These are phyloP conservation scores for Ceratocystis harringtonii DNA, from an alignment of 2,329 filamentous ascomycete genomes.

Conservation along the genomic window DNA sequence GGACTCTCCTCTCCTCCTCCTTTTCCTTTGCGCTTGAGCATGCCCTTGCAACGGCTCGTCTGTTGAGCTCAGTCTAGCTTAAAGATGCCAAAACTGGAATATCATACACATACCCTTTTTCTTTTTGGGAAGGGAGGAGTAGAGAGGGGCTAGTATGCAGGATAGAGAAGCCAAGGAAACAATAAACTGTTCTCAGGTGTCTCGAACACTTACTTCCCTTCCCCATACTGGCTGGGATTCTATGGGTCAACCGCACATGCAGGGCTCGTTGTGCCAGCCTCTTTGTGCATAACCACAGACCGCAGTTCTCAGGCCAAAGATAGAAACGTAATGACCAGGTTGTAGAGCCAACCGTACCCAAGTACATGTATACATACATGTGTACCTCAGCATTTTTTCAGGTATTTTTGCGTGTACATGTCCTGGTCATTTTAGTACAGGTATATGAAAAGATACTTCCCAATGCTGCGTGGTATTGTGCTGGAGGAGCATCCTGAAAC, in stretches of 20 bases:
- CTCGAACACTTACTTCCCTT: neutral
- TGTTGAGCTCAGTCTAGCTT: neutral
- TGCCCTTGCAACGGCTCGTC: neutral
- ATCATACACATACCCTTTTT: neutral
- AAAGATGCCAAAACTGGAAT: neutral
- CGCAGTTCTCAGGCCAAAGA: conserved; percentile 1
- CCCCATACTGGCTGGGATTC: neutral
- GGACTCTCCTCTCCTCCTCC: neutral
- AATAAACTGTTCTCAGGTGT: neutral
- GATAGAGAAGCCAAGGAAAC: neutral
- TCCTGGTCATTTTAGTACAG: neutral
- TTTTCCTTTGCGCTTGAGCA: neutral
- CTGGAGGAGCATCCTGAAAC: conserved; percentile 4
- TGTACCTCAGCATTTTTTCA: neutral
- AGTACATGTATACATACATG: neutral
- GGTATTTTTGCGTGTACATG: neutral
- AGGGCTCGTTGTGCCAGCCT: neutral
- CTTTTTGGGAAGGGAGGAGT: neutral
- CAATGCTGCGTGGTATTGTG: neutral
- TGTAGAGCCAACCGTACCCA: too few species aligned
- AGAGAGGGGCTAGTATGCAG: neutral
- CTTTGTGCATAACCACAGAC: neutral
- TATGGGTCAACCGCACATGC: neutral
- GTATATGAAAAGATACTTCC: neutral
- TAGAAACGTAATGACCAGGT: neutral